Evolutionary conservation across 1,284 basidiomycete genomes (phyloP).

Genomic region (Ceratobasidium sp.): DNA sequence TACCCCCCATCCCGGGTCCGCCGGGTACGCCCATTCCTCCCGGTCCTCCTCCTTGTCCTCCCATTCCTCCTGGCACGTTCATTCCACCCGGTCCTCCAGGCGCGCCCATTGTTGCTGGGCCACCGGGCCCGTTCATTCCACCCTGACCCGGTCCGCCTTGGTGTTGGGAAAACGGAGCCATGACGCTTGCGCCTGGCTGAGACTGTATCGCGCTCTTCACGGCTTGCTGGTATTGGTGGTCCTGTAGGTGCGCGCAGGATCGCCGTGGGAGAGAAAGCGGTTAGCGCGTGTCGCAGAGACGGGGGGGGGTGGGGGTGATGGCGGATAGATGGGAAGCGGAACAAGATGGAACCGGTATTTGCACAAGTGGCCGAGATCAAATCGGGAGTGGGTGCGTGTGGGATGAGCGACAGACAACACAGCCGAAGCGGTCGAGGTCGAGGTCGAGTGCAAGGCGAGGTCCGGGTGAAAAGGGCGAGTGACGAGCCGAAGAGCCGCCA

Average conservation of each 20-base stretch:
- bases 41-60: constrained; percentile 4
- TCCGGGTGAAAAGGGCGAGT: constrained; percentile 8
- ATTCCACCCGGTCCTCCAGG: constrained; percentile 1
- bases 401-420: constrained; percentile 8
- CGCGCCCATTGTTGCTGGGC: not conserved
- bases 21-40: constrained; percentile 8
- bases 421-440: not conserved
- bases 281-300: constrained; percentile 4
- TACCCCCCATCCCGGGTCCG: constrained; percentile 16
- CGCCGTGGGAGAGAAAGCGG: not conserved
- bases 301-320: constrained; percentile 13
- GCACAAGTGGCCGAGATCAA: constrained; percentile 1
- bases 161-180: constrained; percentile 29
- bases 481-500: constrained; percentile 20
- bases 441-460: constrained; percentile 23
- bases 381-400: not conserved
- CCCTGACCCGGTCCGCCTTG: constrained; percentile 4
- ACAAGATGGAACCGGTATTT: not conserved
- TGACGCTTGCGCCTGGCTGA: constrained; percentile 37
- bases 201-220: constrained; percentile 33
- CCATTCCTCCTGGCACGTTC: constrained; percentile 3
- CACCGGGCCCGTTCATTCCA: constrained; percentile 16
- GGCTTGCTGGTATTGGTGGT: constrained; percentile 26
- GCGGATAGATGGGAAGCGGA: not conserved
- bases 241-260: constrained; percentile 5